A percentile compares a stretch with the other conserved stretches of the same genome.
Evolutionary conservation across 345 rosid genomes (phyloP).

Genomic region (Kernera saxatilis): DNA sequence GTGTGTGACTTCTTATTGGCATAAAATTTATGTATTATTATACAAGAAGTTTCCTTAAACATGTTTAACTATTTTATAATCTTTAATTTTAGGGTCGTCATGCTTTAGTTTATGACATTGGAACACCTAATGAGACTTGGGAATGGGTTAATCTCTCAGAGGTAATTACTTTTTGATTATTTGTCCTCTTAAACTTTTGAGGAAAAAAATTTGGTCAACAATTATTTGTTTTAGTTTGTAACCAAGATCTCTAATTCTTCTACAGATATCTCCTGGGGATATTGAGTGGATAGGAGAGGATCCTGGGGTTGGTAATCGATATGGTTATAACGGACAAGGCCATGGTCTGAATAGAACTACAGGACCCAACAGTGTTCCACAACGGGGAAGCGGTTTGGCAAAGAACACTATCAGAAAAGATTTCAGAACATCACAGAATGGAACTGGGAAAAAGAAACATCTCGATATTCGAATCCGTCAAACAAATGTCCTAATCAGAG

Average conservation of each 20-base stretch:
- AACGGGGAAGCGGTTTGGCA: constrained; percentile 52
- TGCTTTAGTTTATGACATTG: constrained; percentile 81
- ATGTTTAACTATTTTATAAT: neutral
- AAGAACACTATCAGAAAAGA: constrained; percentile 70
- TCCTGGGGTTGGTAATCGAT: constrained; percentile 50
- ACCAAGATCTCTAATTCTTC: neutral
- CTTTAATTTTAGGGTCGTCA: constrained; percentile 55
- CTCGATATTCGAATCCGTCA: constrained; percentile 65
- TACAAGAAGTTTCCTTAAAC: neutral
- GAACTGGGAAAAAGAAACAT: constrained; percentile 62
- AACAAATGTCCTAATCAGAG: constrained; percentile 62
- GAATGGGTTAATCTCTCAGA: constrained; percentile 91
- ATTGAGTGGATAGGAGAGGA: constrained; percentile 74
- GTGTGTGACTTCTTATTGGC: constrained; percentile 33
- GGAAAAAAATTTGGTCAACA: neutral
- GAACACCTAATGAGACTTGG: constrained; percentile 74
- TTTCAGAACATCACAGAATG: constrained; percentile 63
- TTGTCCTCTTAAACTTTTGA: neutral
- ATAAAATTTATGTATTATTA: neutral
- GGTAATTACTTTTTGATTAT: constrained; percentile 34
- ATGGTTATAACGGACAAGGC: constrained; percentile 40
- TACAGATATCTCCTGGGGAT: constrained; percentile 76
- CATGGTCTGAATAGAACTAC: constrained; percentile 42
- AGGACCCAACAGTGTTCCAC: constrained; percentile 43
- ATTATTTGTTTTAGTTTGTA: neutral